These are phyloP conservation scores for Xylaria digitata DNA, from an alignment of 2,329 filamentous ascomycete species.

Conservation along the genomic window DNA sequence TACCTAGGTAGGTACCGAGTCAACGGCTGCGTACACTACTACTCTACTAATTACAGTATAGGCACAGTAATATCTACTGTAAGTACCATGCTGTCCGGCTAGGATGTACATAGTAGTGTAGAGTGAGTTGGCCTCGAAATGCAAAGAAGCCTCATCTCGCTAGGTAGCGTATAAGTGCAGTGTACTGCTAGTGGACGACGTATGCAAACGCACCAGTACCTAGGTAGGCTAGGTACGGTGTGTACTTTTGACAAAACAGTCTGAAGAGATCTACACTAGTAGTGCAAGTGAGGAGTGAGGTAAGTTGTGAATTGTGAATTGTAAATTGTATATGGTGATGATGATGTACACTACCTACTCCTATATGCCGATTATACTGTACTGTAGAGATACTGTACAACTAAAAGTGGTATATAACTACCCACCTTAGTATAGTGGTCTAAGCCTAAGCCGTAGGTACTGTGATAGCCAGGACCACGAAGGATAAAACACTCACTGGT, in stretches of 20 bases:
- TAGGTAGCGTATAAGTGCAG: not conserved
- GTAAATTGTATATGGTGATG: conserved; percentile 17
- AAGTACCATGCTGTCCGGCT: not conserved
- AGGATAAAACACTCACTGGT: too few species aligned
- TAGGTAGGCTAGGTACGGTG: conserved; percentile 16
- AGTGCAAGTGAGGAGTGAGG: conserved; percentile 14
- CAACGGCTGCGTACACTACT: conserved; percentile 1
- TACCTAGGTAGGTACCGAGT: conserved; percentile 3
- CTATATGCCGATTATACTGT: not conserved
- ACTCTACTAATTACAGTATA: not conserved
- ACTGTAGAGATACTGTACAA: conserved; percentile 26
- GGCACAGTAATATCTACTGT: not conserved
- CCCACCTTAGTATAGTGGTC: too few species aligned
- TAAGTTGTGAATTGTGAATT: conserved; percentile 7
- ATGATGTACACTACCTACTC: not conserved
- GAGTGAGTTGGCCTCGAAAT: not conserved
- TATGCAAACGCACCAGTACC: conserved; percentile 3
- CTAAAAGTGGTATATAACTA: not conserved
- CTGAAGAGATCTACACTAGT: conserved; percentile 26
- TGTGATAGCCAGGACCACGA: too few species aligned
- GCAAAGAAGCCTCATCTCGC: conserved; percentile 13
- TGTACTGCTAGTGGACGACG: not conserved
- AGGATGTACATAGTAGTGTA: not conserved
- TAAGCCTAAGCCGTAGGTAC: not conserved
- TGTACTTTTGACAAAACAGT: conserved; percentile 31